phyloP scores from a whole-genome alignment of 257 asterid genomes.

The Lycium ferocissimum region DNA sequence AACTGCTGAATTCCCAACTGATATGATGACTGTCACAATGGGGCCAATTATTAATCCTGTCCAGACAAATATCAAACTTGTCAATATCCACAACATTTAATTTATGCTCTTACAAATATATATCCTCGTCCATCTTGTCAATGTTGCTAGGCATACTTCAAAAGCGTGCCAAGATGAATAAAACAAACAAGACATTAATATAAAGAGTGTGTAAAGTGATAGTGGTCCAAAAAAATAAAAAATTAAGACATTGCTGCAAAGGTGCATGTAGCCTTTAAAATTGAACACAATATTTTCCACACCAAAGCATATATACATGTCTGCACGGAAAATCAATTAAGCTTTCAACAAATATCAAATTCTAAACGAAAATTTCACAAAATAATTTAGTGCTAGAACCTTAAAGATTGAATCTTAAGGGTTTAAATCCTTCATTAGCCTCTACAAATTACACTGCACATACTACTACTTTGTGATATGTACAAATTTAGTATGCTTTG shows the following conservation, averaged over 20 bases:
- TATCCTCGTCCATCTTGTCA: background rate
- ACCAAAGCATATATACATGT: background rate
- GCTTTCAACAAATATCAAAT: background rate
- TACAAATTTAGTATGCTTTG: background rate
- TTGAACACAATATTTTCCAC: background rate
- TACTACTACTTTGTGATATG: background rate
- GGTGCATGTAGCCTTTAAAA: background rate
- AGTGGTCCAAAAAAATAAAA: background rate
- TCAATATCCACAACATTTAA: conserved; percentile 18
- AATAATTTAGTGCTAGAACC: background rate
- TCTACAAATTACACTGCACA: background rate
- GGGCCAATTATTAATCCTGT: conserved; percentile 74
- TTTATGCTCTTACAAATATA: background rate
- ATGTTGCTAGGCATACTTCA: background rate
- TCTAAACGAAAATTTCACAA: background rate
- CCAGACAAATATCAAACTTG: conserved; percentile 38
- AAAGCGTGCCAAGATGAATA: background rate
- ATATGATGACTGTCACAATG: conserved; percentile 45
- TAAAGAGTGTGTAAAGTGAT: background rate
- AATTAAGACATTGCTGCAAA: background rate
- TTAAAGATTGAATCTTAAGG: conserved; percentile 1
- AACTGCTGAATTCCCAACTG: conserved; percentile 76
- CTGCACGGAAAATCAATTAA: background rate
- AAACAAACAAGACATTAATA: background rate
- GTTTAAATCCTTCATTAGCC: background rate